Conservation (phyloP, 352 stramenopile genomes). For the Phytophthora pluvialis region DNA sequence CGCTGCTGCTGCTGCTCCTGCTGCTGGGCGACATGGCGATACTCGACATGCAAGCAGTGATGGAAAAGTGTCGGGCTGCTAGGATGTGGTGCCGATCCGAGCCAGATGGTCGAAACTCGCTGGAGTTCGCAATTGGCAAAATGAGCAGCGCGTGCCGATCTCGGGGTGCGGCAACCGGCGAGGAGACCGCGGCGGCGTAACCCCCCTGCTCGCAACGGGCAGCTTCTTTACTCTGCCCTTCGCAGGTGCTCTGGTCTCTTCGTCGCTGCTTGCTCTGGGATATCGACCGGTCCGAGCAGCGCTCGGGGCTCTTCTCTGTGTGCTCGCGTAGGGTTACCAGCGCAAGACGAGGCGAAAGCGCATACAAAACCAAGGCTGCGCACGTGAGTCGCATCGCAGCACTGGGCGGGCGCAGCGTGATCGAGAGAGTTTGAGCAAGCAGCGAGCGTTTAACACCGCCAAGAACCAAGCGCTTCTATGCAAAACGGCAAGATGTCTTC, state of each 20-base stretch:
- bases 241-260: slow-evolving; percentile 30
- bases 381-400: slow-evolving; percentile 1
- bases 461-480: slow-evolving; percentile 7
- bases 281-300: slow-evolving; percentile 29
- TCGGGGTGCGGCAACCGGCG: background rate
- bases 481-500: slow-evolving; percentile 6
- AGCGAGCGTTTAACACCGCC: slow-evolving; percentile 20
- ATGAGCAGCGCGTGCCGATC: slow-evolving; percentile 31
- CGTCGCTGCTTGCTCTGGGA: slow-evolving; percentile 17
- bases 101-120: slow-evolving; percentile 23
- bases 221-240: slow-evolving; percentile 28
- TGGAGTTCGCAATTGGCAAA: slow-evolving; percentile 35
- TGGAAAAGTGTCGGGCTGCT: slow-evolving; percentile 7
- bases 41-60: slow-evolving; percentile 14
- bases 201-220: slow-evolving; percentile 5
- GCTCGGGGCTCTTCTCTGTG: slow-evolving; percentile 22
- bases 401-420: slow-evolving; percentile 16
- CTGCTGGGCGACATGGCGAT: slow-evolving; percentile 19
- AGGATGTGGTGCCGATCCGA: slow-evolving; percentile 23
- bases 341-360: slow-evolving; percentile 32
- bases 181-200: slow-evolving; percentile 27
- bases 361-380: slow-evolving; percentile 24
- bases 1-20: slow-evolving; percentile 20
- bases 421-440: slow-evolving; percentile 15
- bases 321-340: slow-evolving; percentile 16